Percentiles rank a stretch among this genome's conserved stretches.
Evolutionary conservation across 345 rosid species (phyloP).

Genomic region (Melaleuca alternifolia): DNA sequence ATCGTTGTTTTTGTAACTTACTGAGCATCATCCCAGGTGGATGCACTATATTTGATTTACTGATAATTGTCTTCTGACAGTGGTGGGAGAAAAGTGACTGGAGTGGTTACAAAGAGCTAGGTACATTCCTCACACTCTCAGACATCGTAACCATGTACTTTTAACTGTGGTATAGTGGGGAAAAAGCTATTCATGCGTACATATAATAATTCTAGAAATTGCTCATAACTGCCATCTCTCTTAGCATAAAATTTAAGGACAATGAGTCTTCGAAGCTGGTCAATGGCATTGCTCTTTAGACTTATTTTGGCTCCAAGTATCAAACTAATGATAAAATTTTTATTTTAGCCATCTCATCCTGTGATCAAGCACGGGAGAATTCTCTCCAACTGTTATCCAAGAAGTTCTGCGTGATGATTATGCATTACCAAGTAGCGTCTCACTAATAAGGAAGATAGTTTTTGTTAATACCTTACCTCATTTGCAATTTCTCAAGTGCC

Average conservation of each 20-base stretch:
- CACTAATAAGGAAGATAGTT: not conserved
- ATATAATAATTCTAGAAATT: not conserved
- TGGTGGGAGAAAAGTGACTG: conserved; percentile 99
- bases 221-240: not conserved
- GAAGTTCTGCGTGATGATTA: not conserved
- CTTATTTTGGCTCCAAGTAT: not conserved
- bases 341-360: not conserved
- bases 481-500: not conserved
- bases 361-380: not conserved
- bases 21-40: conserved; percentile 48
- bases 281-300: not conserved
- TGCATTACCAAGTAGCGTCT: not conserved
- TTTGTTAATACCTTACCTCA: not conserved
- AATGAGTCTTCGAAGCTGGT: not conserved
- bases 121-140: conserved; percentile 26
- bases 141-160: not conserved
- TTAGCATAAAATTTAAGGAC: not conserved
- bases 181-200: not conserved
- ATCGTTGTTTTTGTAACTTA: not conserved
- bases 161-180: not conserved
- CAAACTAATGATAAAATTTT: not conserved
- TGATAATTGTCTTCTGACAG: conserved; percentile 44
- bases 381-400: not conserved
- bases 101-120: conserved; percentile 99
- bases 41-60: not conserved